These are phyloP conservation scores for Sporobolomyces roseus DNA, from an alignment of 768 basidiomycete genomes.

Conservation along the genomic window DNA sequence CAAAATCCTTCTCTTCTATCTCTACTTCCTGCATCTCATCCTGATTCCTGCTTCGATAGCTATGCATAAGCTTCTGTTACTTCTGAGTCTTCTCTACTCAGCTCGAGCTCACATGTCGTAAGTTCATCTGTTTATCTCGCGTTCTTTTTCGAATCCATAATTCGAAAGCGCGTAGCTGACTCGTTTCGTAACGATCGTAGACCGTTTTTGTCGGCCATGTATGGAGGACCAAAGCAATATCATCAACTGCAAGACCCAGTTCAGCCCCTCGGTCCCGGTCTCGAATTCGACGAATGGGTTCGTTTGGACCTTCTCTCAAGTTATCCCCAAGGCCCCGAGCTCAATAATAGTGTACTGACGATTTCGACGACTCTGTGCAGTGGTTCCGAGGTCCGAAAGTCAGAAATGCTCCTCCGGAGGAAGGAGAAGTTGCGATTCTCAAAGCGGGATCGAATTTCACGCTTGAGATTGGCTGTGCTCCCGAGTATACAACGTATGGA, in stretches of 20 bases:
- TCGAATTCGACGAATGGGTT: constrained; percentile 27
- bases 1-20: too few relatives aligned
- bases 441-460: constrained; percentile 37
- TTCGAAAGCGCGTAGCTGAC: too few relatives aligned
- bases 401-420: constrained; percentile 21
- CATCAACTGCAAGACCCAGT: constrained; percentile 7
- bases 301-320: too few relatives aligned
- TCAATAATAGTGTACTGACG: too few relatives aligned
- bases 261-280: constrained; percentile 16
- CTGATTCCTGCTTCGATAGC: too few relatives aligned
- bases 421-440: constrained; percentile 31
- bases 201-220: constrained; percentile 14
- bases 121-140: neutral
- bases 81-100: neutral
- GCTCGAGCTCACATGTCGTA: constrained; percentile 16
- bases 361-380: constrained; percentile 8
- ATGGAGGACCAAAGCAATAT: neutral
- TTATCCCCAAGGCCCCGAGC: too few relatives aligned
- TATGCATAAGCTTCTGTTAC: too few relatives aligned
- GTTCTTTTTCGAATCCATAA: too few relatives aligned
- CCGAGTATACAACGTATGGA: constrained; percentile 28
- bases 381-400: constrained; percentile 41
- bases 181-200: neutral
- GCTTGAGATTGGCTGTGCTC: constrained; percentile 42
- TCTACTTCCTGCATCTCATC: too few relatives aligned